These are phyloP conservation scores for Nannizziopsis barbatae DNA, from an alignment of 2,329 filamentous ascomycete species.

Conservation along the genomic window DNA sequence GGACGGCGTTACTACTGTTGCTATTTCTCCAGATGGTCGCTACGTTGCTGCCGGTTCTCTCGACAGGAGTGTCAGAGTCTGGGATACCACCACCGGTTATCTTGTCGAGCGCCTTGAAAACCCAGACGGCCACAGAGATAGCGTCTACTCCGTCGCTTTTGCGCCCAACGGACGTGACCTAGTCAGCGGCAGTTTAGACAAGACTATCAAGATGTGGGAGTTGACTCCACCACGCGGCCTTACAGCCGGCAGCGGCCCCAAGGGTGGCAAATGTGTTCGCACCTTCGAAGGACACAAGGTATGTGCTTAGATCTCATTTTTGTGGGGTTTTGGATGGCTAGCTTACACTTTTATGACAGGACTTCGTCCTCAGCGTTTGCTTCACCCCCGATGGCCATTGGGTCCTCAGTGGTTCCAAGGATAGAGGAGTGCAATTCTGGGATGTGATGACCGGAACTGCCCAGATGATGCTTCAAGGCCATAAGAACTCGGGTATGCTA, in stretches of 20 bases:
- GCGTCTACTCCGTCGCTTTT: conserved; percentile 92
- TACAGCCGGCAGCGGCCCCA: conserved; percentile 55
- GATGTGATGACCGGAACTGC: conserved; percentile 86
- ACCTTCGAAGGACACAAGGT: conserved; percentile 96
- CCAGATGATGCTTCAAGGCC: conserved; percentile 95
- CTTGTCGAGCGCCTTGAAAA: conserved; percentile 87
- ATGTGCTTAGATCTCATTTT: conserved; percentile 24
- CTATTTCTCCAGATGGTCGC: conserved; percentile 89
- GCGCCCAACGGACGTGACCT: conserved; percentile 86
- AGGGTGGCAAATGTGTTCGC: conserved; percentile 86
- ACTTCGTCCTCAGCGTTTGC: conserved; percentile 93
- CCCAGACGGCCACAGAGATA: conserved; percentile 89
- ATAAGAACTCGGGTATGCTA: conserved; percentile 75
- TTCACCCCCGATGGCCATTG: conserved; percentile 87
- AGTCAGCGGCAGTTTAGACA: conserved; percentile 88
- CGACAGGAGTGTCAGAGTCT: conserved; percentile 95
- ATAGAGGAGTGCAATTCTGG: conserved; percentile 97
- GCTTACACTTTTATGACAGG: conserved; percentile 41
- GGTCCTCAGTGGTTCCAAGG: conserved; percentile 96
- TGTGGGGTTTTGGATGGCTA: conserved; percentile 2
- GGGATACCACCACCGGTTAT: conserved; percentile 79
- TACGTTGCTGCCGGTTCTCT: conserved; percentile 90
- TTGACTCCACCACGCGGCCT: conserved; percentile 60
- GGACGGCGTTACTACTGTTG: conserved; percentile 93
- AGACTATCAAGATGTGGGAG: conserved; percentile 99